phyloP scores from a whole-genome alignment of 495 filamentous ascomycete genomes.

The Halenospora varia region DNA sequence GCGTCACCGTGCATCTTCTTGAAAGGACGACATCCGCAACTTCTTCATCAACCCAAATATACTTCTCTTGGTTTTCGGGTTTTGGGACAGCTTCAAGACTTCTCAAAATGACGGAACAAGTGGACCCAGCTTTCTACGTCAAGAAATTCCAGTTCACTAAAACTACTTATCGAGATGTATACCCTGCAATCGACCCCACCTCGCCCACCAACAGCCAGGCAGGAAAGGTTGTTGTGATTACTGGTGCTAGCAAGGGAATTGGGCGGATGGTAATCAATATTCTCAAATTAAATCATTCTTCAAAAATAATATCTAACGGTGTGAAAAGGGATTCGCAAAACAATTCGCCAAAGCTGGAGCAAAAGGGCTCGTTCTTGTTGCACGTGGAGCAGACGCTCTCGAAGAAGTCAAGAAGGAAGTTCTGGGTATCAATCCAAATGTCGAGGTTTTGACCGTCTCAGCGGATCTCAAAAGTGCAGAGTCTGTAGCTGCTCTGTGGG shows the following conservation, averaged over 20 bases:
- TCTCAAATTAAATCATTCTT: not conserved
- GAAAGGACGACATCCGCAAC: too few species aligned
- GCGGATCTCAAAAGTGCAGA: conserved; percentile 30
- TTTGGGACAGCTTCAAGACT: too few species aligned
- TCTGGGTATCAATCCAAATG: conserved; percentile 24
- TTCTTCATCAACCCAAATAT: too few species aligned
- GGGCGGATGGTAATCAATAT: conserved; percentile 22
- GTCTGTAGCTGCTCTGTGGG: conserved; percentile 32
- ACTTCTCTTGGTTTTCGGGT: too few species aligned
- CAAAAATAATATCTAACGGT: not conserved
- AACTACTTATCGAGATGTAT: conserved; percentile 38
- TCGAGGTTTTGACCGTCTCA: conserved; percentile 29
- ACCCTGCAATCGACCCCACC: conserved; percentile 37
- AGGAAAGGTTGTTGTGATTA: conserved; percentile 40
- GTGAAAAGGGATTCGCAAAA: conserved; percentile 31
- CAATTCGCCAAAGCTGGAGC: conserved; percentile 38
- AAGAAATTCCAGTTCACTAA: conserved; percentile 24
- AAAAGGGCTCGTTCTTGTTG: conserved; percentile 39
- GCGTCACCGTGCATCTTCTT: too few species aligned
- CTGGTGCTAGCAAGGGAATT: conserved; percentile 42
- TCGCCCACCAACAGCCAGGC: conserved; percentile 29
- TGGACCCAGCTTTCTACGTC: conserved; percentile 7
- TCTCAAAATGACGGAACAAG: not conserved
- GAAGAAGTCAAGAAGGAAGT: conserved; percentile 28
- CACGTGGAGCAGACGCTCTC: conserved; percentile 31